Percentiles rank a stretch among this genome's conserved stretches.
phyloP scores from a whole-genome alignment of 345 rosid genomes.

The Odontarrhena argentea region DNA sequence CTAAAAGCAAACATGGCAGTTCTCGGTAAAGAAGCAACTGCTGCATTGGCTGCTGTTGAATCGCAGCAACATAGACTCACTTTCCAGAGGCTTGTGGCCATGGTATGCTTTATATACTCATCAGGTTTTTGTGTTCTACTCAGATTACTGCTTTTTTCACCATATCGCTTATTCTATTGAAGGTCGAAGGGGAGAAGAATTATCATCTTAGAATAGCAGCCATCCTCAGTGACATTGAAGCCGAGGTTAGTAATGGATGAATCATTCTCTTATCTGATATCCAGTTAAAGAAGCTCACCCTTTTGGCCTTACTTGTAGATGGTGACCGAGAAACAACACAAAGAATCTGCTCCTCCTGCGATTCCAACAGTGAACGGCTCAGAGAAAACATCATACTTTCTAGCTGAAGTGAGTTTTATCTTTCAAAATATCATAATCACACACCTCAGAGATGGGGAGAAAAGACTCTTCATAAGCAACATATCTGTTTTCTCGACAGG shows the following conservation, averaged over 20 bases:
- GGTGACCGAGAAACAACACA: conserved; percentile 91
- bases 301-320: conserved; percentile 50
- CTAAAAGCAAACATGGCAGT: conserved; percentile 89
- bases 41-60: conserved; percentile 96
- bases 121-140: conserved; percentile 11
- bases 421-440: not conserved
- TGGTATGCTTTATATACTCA: conserved; percentile 50
- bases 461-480: conserved; percentile 1
- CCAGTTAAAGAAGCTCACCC: conserved; percentile 25
- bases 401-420: conserved; percentile 80
- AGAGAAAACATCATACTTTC: conserved; percentile 70
- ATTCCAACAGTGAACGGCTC: conserved; percentile 60
- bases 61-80: conserved; percentile 90
- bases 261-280: not conserved
- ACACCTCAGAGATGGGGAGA: not conserved
- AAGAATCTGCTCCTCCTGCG: conserved; percentile 93
- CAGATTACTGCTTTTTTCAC: conserved; percentile 2
- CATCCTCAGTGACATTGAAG: conserved; percentile 89
- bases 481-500: conserved; percentile 53
- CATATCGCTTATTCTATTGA: conserved; percentile 19
- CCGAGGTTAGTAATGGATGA: conserved; percentile 68
- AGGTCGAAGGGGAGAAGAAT: conserved; percentile 97
- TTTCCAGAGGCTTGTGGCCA: conserved; percentile 89
- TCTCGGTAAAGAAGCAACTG: conserved; percentile 94
- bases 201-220: conserved; percentile 87